phyloP scores from a whole-genome alignment of 495 filamentous ascomycete genomes.

The Aspergillus taichungensis region DNA sequence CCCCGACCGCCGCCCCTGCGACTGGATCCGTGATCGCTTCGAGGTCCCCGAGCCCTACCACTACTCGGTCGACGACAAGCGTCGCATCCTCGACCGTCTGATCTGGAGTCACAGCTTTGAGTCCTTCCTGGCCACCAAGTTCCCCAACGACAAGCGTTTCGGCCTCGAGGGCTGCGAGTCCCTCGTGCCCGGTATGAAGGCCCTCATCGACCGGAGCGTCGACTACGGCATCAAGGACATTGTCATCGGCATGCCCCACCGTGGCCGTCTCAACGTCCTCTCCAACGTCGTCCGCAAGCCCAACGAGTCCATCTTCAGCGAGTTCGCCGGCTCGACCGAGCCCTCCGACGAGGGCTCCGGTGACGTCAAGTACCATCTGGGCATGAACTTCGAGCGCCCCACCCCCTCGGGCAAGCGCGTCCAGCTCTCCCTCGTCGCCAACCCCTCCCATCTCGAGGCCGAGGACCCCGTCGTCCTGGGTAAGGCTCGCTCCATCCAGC shows the following conservation, averaged over 20 bases:
- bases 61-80: constrained; percentile 95
- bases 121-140: constrained; percentile 87
- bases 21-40: constrained; percentile 91
- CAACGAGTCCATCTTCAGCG: constrained; percentile 98
- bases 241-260: constrained; percentile 98
- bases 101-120: constrained; percentile 99
- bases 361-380: constrained; percentile 98
- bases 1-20: constrained; percentile 92
- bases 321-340: constrained; percentile 84
- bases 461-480: constrained; percentile 97
- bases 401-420: constrained; percentile 98
- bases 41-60: constrained; percentile 92
- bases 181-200: constrained; percentile 98
- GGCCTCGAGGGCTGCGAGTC: constrained; percentile 95
- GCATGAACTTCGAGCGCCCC: constrained; percentile 99
- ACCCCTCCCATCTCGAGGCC: constrained; percentile 96
- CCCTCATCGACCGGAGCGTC: constrained; percentile 92
- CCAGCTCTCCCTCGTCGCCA: constrained; percentile 94
- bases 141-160: constrained; percentile 99
- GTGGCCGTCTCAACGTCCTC: constrained; percentile 94
- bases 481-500: constrained; percentile 95
- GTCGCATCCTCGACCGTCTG: constrained; percentile 88
- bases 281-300: constrained; percentile 98
- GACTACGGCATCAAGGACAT: constrained; percentile 99
- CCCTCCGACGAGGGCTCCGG: constrained; percentile 93